phyloP scores from a whole-genome alignment of 495 filamentous ascomycete genomes.

The Ramalina peruviana region DNA sequence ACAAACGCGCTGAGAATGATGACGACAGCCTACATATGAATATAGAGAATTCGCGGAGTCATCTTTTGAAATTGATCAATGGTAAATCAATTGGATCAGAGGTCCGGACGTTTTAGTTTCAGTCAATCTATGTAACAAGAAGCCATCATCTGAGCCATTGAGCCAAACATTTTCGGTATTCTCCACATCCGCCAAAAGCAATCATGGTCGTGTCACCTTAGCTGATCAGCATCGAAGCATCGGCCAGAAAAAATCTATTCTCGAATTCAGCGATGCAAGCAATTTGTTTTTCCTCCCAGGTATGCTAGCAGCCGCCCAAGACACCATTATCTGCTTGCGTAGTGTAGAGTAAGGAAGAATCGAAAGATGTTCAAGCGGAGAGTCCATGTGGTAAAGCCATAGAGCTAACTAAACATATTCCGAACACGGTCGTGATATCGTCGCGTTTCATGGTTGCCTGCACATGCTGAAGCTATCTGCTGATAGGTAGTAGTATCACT shows the following conservation, averaged over 20 bases:
- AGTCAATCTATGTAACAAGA: neutral
- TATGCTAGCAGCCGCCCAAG: neutral
- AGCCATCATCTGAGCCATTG: slow-evolving; percentile 1
- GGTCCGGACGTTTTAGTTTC: neutral
- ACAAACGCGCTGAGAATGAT: no score
- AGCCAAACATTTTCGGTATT: neutral
- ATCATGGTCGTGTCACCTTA: neutral
- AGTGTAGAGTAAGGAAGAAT: no score
- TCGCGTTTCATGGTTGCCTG: neutral
- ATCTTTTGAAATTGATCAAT: no score
- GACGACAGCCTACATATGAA: no score
- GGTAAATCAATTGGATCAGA: no score
- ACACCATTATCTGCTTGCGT: no score
- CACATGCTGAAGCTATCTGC: slow-evolving; percentile 8
- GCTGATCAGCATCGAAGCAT: neutral
- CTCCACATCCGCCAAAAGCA: neutral
- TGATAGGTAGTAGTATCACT: neutral
- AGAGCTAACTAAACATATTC: neutral
- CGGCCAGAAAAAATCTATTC: neutral
- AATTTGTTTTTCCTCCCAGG: neutral
- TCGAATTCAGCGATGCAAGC: neutral
- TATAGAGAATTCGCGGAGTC: no score
- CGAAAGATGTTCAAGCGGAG: neutral
- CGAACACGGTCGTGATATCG: slow-evolving; percentile 3
- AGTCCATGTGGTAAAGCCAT: neutral